These are phyloP conservation scores for Solanum tarapatanum DNA, from an alignment of 257 asterid genomes.

Conservation along the genomic window DNA sequence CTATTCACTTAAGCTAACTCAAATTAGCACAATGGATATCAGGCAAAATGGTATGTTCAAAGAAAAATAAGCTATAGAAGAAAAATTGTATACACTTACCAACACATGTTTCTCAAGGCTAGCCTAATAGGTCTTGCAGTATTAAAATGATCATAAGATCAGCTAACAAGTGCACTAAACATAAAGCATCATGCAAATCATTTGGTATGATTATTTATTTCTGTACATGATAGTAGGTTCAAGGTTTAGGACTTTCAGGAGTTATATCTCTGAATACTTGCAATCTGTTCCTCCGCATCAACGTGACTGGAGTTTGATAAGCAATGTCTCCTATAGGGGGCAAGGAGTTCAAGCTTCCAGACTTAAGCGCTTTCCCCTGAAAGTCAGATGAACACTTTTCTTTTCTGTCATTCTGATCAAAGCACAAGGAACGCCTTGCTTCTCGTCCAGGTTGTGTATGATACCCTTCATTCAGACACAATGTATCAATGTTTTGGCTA, in stretches of 20 bases:
- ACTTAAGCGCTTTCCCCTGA: slow-evolving; percentile 15
- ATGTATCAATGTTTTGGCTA: slow-evolving; percentile 11
- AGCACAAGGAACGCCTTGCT: slow-evolving; percentile 30
- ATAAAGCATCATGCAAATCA: not conserved
- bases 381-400: slow-evolving; percentile 11
- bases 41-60: not conserved
- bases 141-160: not conserved
- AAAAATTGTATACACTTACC: not conserved
- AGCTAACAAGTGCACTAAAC: not conserved
- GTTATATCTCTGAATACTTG: slow-evolving; percentile 48
- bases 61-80: not conserved
- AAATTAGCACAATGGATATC: not conserved
- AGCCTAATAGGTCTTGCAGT: not conserved
- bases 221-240: not conserved
- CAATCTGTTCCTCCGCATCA: slow-evolving; percentile 31
- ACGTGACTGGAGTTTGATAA: slow-evolving; percentile 1
- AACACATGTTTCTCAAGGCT: not conserved
- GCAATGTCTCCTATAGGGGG: slow-evolving; percentile 2
- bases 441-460: slow-evolving; percentile 48
- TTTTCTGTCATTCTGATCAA: slow-evolving; percentile 10
- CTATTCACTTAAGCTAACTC: not conserved
- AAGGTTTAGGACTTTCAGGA: slow-evolving; percentile 15
- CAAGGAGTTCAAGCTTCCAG: slow-evolving; percentile 10
- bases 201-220: not conserved
- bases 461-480: slow-evolving; percentile 37